Percentiles rank a stretch among this genome's conserved stretches.
phyloP scores from a whole-genome alignment of 2,329 filamentous ascomycete genomes.

The Fusarium xyrophilum region DNA sequence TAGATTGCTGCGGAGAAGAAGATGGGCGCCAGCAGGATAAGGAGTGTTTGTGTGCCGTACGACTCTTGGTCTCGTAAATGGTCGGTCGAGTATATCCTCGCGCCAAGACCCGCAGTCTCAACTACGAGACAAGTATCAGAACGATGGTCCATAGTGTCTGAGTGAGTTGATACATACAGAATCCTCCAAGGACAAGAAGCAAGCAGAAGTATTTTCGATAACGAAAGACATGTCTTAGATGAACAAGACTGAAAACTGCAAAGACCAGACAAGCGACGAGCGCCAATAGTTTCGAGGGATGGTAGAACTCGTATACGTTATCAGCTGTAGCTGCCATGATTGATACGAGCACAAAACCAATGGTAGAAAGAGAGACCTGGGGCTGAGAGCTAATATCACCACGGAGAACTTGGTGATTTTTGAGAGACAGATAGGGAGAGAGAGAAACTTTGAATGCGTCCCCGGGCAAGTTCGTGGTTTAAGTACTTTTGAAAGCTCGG shows the following conservation, averaged over 20 bases:
- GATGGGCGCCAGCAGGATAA: neutral
- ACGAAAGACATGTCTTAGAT: neutral
- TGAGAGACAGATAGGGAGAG: no score
- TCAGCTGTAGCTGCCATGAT: neutral
- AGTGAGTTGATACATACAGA: neutral
- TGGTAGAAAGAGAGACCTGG: no score
- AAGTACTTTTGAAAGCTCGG: no score
- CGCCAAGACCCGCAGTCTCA: neutral
- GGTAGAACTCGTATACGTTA: neutral
- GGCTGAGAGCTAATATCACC: no score
- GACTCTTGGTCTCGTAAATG: neutral
- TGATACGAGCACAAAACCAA: no score
- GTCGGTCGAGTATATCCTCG: neutral
- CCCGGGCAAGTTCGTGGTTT: no score
- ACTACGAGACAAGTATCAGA: neutral
- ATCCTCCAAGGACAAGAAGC: neutral
- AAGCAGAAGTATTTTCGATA: neutral
- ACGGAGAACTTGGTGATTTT: no score
- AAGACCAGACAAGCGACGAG: neutral
- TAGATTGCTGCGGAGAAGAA: neutral
- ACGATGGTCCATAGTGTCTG: fast-evolving
- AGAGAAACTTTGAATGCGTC: no score
- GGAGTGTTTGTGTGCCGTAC: neutral
- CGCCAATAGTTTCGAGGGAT: neutral
- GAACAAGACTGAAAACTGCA: neutral